Conservation (phyloP, 495 filamentous ascomycete genomes). For the Aspergillus carlsbadensis region DNA sequence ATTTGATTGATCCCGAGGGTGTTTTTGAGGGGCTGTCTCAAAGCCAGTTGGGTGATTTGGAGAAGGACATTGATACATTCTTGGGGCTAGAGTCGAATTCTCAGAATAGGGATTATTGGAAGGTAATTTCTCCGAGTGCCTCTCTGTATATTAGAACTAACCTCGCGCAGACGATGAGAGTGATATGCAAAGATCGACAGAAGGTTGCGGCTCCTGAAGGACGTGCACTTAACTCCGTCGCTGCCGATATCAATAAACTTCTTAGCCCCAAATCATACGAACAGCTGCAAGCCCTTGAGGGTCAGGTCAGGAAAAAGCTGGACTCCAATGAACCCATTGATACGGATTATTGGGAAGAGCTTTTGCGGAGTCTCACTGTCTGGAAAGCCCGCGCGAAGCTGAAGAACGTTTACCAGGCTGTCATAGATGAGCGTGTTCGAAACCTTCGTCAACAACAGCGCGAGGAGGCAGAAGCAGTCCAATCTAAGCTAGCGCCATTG, state of each 20-base stretch:
- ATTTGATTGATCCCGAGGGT: slow-evolving; percentile 77
- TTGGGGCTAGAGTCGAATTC: slow-evolving; percentile 72
- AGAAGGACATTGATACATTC: slow-evolving; percentile 86
- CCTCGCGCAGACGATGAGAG: slow-evolving; percentile 63
- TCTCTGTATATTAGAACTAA: background rate
- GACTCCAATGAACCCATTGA: slow-evolving; percentile 89
- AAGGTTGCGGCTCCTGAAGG: slow-evolving; percentile 67
- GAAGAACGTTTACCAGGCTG: slow-evolving; percentile 73
- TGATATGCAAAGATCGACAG: slow-evolving; percentile 77
- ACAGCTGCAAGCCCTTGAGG: slow-evolving; percentile 80
- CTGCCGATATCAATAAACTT: slow-evolving; percentile 83
- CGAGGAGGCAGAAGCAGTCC: slow-evolving; percentile 64
- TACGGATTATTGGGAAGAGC: slow-evolving; percentile 95
- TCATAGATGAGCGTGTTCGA: slow-evolving; percentile 71
- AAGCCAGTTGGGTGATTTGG: slow-evolving; percentile 70
- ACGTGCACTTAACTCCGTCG: slow-evolving; percentile 76
- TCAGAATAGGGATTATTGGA: slow-evolving; percentile 86
- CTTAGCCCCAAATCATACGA: slow-evolving; percentile 83
- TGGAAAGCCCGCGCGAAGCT: slow-evolving; percentile 92
- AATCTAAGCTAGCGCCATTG: slow-evolving; percentile 53
- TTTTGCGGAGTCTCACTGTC: slow-evolving; percentile 77
- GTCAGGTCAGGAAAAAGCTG: slow-evolving; percentile 79
- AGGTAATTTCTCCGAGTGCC: slow-evolving; percentile 34
- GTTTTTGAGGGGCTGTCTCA: slow-evolving; percentile 76
- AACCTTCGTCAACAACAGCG: slow-evolving; percentile 66